Percentiles rank a stretch among this genome's conserved stretches.
phyloP scores from a whole-genome alignment of 164 flowering plant species.

The Aristolochia californica region DNA sequence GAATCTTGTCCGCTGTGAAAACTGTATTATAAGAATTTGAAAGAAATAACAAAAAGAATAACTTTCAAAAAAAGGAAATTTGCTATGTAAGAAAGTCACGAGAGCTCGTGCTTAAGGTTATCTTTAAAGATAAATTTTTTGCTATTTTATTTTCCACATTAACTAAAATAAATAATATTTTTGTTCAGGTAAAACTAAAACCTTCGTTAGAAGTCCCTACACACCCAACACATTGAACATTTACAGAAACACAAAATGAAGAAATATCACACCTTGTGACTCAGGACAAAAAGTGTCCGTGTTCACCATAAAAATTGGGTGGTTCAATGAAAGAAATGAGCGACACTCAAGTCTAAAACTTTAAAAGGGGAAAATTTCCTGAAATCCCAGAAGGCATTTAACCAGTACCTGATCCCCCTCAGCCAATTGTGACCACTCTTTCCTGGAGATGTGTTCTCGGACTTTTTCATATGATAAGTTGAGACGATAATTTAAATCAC shows the following conservation, averaged over 20 bases:
- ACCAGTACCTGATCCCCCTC: constrained; percentile 75
- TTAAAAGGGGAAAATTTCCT: not conserved
- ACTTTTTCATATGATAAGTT: constrained; percentile 65
- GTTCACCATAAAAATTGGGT: not conserved
- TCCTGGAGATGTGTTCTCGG: constrained; percentile 54
- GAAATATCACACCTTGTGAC: not conserved
- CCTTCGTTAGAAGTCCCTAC: too few species aligned
- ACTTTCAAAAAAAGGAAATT: not conserved
- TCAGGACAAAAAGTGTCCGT: not conserved
- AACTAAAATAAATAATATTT: too few species aligned
- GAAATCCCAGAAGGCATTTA: not conserved
- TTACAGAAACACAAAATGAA: not conserved
- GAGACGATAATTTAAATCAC: constrained; percentile 88
- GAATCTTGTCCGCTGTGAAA: too few species aligned
- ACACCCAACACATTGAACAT: too few species aligned
- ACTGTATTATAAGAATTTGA: not conserved
- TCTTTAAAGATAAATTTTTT: not conserved
- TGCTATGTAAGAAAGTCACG: not conserved
- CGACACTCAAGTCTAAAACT: not conserved
- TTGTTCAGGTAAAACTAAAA: too few species aligned
- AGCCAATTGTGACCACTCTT: constrained; percentile 59
- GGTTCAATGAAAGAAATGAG: not conserved
- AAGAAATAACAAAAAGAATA: not conserved
- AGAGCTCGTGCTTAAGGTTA: not conserved
- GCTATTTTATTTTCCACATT: too few species aligned